Base-by-base conservation (phyloP, 1,139 yeast species). In the Suhomyces taliae region DNA sequence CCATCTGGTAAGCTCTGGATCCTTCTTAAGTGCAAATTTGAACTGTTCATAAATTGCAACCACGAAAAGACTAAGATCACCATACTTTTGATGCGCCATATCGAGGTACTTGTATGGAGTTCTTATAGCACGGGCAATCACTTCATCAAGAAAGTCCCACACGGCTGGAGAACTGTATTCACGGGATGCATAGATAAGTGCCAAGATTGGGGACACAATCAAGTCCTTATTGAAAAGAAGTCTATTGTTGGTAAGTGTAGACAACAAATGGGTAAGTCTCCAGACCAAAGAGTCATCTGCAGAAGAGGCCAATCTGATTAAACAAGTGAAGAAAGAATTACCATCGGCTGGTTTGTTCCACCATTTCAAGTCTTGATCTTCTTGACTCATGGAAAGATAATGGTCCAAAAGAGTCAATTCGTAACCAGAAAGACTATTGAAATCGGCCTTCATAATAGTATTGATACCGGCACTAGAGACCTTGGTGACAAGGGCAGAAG, bases 61-160 rank as follows among this genome's bases (percentile, higher is more conserved):
- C 2, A 82, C 61, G 49, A 90, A 82, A 0, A 95, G 86, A 57
- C 96, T 87, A 12, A 85, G 52, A 7, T 66, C 69, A 11, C 65
- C 51, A 41, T 62, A 65, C 11, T 64, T 62, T 2, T 62, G 56
- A 43, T 78, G 79, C 1, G 88, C 74, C 49, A 74, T 59, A 60
- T 91, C 98, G 45, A 89, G 77, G 56, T 90, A 91, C 60, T 87
- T 90, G 66, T 86, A 93, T 0, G 97, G 97, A 1, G 89, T 69
- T 50, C 82, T 77, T 45, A 86, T 75, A 50, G 84, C 75, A 54
- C 97, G 76, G 1, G 90, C 72, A 27, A 89, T 75, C 0, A 87
- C 72, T 61, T 90, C 95, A 60, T 90, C 96, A 12, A 91, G 55
- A 36, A 89, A 64, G 12, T 70, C 70, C 85, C 90, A 86, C 29